These are phyloP conservation scores for Fagopyrum tataricum DNA, from an alignment of 148 eudicot species.

Conservation along the genomic window DNA sequence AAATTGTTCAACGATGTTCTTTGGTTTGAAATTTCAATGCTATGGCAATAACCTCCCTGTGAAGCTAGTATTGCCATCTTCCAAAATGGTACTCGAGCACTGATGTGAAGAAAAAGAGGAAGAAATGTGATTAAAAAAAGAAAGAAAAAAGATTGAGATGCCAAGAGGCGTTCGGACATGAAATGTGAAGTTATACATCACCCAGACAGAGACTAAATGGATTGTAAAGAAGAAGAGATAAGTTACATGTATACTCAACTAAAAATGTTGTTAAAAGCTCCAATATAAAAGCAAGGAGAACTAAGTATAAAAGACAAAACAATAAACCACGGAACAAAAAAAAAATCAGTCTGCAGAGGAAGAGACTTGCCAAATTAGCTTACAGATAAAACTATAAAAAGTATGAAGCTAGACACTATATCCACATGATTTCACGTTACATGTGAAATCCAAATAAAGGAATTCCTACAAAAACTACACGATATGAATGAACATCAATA, in stretches of 20 bases:
- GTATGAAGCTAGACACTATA: background rate
- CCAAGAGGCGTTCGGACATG: slow-evolving; percentile 2
- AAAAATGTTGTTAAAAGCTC: background rate
- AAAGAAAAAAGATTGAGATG: background rate
- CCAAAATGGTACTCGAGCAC: slow-evolving; percentile 9
- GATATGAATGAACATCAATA: background rate
- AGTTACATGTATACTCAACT: background rate
- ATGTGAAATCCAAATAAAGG: background rate
- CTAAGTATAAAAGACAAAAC: background rate
- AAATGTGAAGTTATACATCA: background rate
- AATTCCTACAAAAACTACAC: background rate
- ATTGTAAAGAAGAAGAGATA: background rate
- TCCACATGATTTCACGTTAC: background rate
- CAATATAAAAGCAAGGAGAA: background rate
- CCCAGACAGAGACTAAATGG: background rate
- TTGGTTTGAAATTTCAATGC: slow-evolving; percentile 34
- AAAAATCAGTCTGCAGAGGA: background rate
- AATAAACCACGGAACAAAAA: background rate
- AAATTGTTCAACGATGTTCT: slow-evolving; percentile 31
- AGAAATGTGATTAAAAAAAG: background rate
- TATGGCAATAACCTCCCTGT: slow-evolving; percentile 57
- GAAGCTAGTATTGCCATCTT: slow-evolving; percentile 87
- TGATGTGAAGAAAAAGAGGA: background rate
- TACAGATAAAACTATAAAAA: background rate
- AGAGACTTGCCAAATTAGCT: background rate